Conservation (phyloP, 306 rosid species). For the Alnus glutinosa region DNA sequence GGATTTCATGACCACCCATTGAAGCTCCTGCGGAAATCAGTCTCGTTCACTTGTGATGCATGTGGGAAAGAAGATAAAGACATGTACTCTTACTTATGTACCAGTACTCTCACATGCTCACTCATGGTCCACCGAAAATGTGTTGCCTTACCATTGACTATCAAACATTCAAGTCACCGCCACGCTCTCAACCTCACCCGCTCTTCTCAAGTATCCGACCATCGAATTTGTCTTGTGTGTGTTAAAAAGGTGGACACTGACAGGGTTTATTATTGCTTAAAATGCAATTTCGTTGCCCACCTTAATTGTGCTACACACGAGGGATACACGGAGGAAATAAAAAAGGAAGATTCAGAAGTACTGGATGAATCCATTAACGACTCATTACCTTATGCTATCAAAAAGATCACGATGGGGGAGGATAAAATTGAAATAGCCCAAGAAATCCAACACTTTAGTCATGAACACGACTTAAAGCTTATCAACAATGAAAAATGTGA, state of each 20-base stretch:
- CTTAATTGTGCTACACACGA: neutral
- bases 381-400: neutral
- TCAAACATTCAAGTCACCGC: neutral
- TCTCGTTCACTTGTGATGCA: too few relatives aligned
- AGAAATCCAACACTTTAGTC: neutral
- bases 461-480: neutral
- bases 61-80: too few relatives aligned
- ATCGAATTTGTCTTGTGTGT: neutral
- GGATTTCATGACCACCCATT: neutral
- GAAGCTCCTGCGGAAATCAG: neutral
- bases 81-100: too few relatives aligned
- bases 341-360: neutral
- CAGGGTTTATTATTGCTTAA: too few relatives aligned
- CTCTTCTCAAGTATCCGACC: neutral
- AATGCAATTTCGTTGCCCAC: neutral
- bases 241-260: neutral
- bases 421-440: neutral
- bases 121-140: too few relatives aligned
- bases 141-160: too few relatives aligned
- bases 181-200: neutral
- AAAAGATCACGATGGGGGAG: neutral
- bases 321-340: neutral
- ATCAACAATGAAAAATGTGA: neutral
- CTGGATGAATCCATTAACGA: neutral
- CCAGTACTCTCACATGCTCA: too few relatives aligned